Base-by-base conservation (phyloP, 2,329 filamentous ascomycete genomes). In the Graphium sp. region DNA sequence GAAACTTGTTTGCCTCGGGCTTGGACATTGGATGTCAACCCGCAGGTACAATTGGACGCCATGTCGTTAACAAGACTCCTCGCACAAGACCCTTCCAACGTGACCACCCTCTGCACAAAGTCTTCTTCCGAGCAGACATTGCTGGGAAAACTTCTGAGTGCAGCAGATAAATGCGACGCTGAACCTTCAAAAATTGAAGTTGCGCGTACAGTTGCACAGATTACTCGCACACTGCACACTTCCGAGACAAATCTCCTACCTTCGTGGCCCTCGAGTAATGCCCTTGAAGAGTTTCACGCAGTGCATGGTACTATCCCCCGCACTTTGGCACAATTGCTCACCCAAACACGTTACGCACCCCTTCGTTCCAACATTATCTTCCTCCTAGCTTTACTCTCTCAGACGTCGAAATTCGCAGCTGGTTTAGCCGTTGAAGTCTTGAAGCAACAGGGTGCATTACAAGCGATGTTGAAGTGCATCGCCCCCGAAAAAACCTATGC, bases 351-450 rank as follows among this genome's bases (percentile, higher is more conserved):
- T 36, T 75, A 68, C 56, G 64, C 67, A 0, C 53, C 62, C 2
- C 50, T 76, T 3, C 56, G 65, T 12, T 70, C 66, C 22, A 71
- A 76, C 41, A 57, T 62, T 3, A 67, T 69, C 60, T 74, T 75
- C 35, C 59, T 71, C 5, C 56, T 73, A 19, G 66, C 74, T 57
- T 58, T 60, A 22, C 56, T 66, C 17, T 58, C 60, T 2, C 41
- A 2, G 58, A 64, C 20, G 66, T 67, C 6, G 59, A n/a, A n/a
- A n/a, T n/a, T n/a, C n/a, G n/a, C n/a, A n/a, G n/a, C n/a, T n/a
- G n/a, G n/a, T n/a, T n/a, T n/a, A n/a, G n/a, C n/a, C n/a, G n/a
- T n/a, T n/a, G n/a, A n/a, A n/a, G n/a, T n/a, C n/a, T n/a, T n/a
- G n/a, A n/a, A n/a, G n/a, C n/a, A n/a, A n/a, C n/a, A n/a, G n/a